Evolutionary conservation across 305 asterid genomes (phyloP), one percentile per base, ranked within the genome.

Genomic region (Plantago rigida): DNA sequence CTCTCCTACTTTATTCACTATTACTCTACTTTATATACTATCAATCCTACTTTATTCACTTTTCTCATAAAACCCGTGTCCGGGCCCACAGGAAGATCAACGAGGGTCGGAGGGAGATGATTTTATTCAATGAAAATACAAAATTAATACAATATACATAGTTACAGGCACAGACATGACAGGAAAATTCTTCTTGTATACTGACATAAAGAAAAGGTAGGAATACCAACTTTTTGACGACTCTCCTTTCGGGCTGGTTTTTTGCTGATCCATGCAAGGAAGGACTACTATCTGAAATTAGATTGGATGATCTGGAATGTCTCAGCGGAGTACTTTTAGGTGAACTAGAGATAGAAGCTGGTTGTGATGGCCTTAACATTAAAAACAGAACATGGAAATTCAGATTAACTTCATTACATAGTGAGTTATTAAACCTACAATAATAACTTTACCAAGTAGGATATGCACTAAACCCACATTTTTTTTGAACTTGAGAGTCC

Each of bases 181-280:
- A 8, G 44, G 7, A 3, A 31, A 31, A 5, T 31, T 31, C 39
- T 31, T 0, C 39, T 31, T 0, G 44, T 36, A 5, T 1, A 8
- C 5, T 51, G 22, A 48, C 14, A 6, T 14, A 48, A 3, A 19
- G 5, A 51, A 22, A n/a, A 71, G 52, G 68, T 28, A 64, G 55
- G 64, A 61, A 57, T 62, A 76, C 86, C 65, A 75, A 90, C 94
- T 82, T 81, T 51, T 51, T 51, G 48, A 72, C 69, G 63, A 75
- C 73, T 73, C 66, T 82, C 65, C 59, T 78, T 6, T 68, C 64
- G 70, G 75, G 63, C 71, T 41, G 71, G 70, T 64, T 74, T 74
- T 69, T 77, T 66, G 65, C 45, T 39, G 70, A 71, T 47, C 65
- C 71, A 65, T 39, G 59, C 45, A 69, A 67, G 52, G 85, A 71